phyloP scores from a whole-genome alignment of 129 eudicot genomes.

The Solidago caesia region DNA sequence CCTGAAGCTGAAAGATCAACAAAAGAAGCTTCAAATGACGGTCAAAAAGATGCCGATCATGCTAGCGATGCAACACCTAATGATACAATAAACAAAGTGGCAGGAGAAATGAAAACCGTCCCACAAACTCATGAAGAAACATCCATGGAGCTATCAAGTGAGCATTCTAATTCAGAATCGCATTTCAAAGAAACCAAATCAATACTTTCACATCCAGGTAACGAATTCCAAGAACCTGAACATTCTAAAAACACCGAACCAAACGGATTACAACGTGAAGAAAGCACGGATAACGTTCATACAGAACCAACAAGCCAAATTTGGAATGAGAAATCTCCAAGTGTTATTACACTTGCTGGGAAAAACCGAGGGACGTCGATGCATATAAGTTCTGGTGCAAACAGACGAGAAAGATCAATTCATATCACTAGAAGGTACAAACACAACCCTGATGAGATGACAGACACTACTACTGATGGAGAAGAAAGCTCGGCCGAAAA shows the following conservation, averaged over 20 bases:
- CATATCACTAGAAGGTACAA: constrained; percentile 58
- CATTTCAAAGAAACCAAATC: constrained; percentile 18
- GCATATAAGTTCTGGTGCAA: constrained; percentile 46
- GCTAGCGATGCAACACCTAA: background rate
- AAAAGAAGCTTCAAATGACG: constrained; percentile 5
- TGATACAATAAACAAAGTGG: background rate
- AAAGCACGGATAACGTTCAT: constrained; percentile 16
- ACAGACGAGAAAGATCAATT: constrained; percentile 40
- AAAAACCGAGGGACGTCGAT: constrained; percentile 76
- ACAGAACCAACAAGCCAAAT: background rate
- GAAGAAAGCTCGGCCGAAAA: constrained; percentile 44
- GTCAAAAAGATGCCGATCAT: background rate
- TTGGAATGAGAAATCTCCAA: constrained; percentile 31
- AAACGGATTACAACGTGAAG: constrained; percentile 24
- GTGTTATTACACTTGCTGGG: constrained; percentile 65
- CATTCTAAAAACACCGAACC: constrained; percentile 16
- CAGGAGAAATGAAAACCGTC: background rate
- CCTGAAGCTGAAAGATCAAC: background rate
- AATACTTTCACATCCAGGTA: constrained; percentile 25
- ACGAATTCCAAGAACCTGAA: constrained; percentile 8
- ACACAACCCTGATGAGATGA: constrained; percentile 50
- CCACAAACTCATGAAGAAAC: constrained; percentile 1
- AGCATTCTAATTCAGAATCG: constrained; percentile 15
- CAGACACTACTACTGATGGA: constrained; percentile 45
- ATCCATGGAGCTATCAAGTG: constrained; percentile 10